Evolutionary conservation across 2,329 filamentous ascomycete species (phyloP), one percentile per base, ranked within the genome.

Genomic region (Eutypa lata): DNA sequence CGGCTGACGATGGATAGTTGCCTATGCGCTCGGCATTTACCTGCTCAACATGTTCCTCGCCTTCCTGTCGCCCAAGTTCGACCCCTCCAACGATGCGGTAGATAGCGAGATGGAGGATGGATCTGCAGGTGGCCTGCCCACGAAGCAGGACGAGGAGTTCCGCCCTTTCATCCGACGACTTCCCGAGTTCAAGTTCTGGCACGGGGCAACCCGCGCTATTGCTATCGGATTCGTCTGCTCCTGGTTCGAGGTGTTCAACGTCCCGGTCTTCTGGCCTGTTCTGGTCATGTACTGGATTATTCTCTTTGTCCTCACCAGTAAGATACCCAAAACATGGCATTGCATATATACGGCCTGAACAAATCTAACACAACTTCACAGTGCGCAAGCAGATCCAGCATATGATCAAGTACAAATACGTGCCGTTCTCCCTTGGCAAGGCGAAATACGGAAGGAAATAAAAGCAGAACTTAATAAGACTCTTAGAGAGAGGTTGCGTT

Each of bases 371-470:
- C 1, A 21, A 10, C 10, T 43, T n/a, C 21, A 28, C 64, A 96
- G 91, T 99, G 94, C 86, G 94, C 74, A 90, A 94, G 80, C 94
- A 99, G 77, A 99, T 99, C 65, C 94, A 99, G 78, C 94, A 97
- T 77, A 99, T 99, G 94, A 93, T 99, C 82, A 99, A 97, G 80
- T 99, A 97, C 79, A 90, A 93, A 76, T 99, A 96, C 70, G 91
- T 96, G 28, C 91, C 92, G 40, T 96, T 97, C 77, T 87, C 90
- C 40, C 85, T 96, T 61, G 92, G 92, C 73, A 97, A 97, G 83
- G 81, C 89, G 59, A 86, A 83, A 69, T 95, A 94, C 72, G 77
- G 73, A 69, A 87, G 86, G 76, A 81, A 77, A 74, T 76, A 82
- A 77, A 74, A 85, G 76, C 74, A 73, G 75, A 44, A 74, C 67